phyloP scores from a whole-genome alignment of 2,329 filamentous ascomycete genomes.

The Pseudogymnoascus sp. region DNA sequence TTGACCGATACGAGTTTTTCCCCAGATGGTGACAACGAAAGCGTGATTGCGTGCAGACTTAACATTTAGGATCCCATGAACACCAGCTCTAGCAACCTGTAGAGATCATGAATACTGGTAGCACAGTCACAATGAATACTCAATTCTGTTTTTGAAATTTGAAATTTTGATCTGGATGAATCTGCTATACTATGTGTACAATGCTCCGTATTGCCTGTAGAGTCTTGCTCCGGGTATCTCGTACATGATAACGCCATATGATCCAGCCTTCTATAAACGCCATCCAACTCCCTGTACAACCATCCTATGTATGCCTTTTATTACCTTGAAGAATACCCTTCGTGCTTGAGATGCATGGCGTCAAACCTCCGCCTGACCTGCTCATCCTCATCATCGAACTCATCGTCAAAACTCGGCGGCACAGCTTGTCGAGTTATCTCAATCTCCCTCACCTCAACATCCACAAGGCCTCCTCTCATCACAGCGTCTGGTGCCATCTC shows the following conservation, averaged over 20 bases:
- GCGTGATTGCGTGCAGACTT: neutral
- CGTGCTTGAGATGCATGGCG: constrained; percentile 28
- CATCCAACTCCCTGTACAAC: constrained; percentile 9
- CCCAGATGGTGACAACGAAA: neutral
- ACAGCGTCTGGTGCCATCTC: constrained; percentile 25
- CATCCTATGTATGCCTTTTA: constrained; percentile 19
- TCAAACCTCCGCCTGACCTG: constrained; percentile 26
- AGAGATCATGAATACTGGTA: neutral
- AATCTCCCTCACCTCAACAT: constrained; percentile 49
- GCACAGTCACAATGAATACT: neutral
- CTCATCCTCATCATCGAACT: constrained; percentile 25
- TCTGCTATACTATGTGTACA: neutral
- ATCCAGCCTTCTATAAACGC: constrained; percentile 3
- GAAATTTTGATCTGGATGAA: neutral
- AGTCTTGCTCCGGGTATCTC: constrained; percentile 7
- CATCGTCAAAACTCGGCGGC: constrained; percentile 34
- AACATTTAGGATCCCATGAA: neutral
- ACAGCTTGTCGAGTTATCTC: constrained; percentile 36
- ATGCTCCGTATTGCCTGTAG: neutral
- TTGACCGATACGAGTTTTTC: neutral
- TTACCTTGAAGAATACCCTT: constrained; percentile 29
- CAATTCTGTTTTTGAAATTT: neutral
- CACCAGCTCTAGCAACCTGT: neutral
- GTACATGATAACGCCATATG: neutral
- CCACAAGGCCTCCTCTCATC: constrained; percentile 31